A percentile compares a stretch with the other conserved stretches of the same genome.
phyloP scores from a whole-genome alignment of 257 asterid genomes.

The Ocimum tenuiflorum region DNA sequence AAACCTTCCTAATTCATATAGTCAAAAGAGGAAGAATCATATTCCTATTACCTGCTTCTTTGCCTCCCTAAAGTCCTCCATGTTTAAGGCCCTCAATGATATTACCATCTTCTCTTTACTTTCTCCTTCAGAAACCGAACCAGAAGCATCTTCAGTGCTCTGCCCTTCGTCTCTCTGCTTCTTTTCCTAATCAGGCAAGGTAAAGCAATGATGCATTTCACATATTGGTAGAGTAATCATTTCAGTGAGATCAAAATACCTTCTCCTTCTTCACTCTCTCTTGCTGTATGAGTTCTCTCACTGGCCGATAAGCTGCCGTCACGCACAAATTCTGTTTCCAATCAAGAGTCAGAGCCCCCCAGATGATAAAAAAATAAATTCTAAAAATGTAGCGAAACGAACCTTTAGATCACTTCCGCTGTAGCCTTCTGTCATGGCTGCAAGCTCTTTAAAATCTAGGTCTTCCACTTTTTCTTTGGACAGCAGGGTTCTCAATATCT shows the following conservation, averaged over 20 bases:
- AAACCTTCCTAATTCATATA: no score
- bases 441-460: constrained; percentile 75
- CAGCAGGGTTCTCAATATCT: constrained; percentile 72
- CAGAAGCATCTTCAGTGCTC: constrained; percentile 38
- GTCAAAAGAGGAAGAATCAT: no score
- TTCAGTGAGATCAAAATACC: constrained; percentile 42
- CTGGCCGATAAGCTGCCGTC: constrained; percentile 94
- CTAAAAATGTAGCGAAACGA: constrained; percentile 10
- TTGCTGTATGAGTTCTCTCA: constrained; percentile 72
- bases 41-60: constrained; percentile 61
- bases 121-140: constrained; percentile 41
- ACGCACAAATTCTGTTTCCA: constrained; percentile 70
- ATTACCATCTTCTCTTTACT: constrained; percentile 46
- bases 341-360: constrained; percentile 25
- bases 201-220: background rate
- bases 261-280: constrained; percentile 63
- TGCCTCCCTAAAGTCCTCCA: constrained; percentile 88
- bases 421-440: constrained; percentile 78
- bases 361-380: background rate
- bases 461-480: constrained; percentile 71
- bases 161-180: constrained; percentile 37
- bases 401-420: constrained; percentile 98
- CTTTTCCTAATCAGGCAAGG: constrained; percentile 41
- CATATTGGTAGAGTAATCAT: no score
- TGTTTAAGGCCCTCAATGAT: constrained; percentile 64